A percentile compares a stretch with the other conserved stretches of the same genome.
These are phyloP conservation scores for Dictyophora rubrovolvata DNA, from an alignment of 768 basidiomycete genomes.

Conservation along the genomic window DNA sequence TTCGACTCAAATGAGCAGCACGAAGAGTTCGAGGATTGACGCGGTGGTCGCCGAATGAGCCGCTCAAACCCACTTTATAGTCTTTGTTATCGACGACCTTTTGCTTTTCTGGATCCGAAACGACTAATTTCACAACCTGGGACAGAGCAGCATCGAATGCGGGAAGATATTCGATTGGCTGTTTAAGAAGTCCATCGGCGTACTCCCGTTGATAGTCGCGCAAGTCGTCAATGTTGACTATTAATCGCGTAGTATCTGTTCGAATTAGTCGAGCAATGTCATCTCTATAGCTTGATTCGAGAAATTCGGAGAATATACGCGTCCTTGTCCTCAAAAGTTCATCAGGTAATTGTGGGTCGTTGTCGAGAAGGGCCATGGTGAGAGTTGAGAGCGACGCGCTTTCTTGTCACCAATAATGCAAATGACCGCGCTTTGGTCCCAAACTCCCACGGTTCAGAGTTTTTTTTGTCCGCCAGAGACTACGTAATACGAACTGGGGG, in stretches of 20 bases:
- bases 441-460: neutral
- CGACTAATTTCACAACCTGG: conserved; percentile 57
- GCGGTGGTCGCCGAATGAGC: conserved; percentile 97
- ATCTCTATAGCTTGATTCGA: conserved; percentile 76
- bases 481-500: neutral
- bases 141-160: conserved; percentile 82
- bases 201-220: conserved; percentile 86
- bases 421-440: conserved; percentile 6
- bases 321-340: conserved; percentile 62
- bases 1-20: conserved; percentile 82
- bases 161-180: conserved; percentile 77
- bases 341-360: conserved; percentile 27
- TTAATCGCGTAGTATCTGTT: conserved; percentile 73
- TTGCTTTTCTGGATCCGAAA: conserved; percentile 70
- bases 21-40: conserved; percentile 89
- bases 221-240: conserved; percentile 93
- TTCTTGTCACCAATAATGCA: neutral
- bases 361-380: conserved; percentile 9
- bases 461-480: neutral
- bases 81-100: conserved; percentile 62
- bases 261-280: conserved; percentile 78
- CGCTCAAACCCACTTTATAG: conserved; percentile 85
- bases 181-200: conserved; percentile 79
- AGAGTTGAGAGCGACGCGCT: neutral
- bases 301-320: conserved; percentile 75